Evolutionary conservation across 257 asterid genomes (phyloP), one percentile per base, ranked within the genome.

Genomic region (Ilex aquifolium): DNA sequence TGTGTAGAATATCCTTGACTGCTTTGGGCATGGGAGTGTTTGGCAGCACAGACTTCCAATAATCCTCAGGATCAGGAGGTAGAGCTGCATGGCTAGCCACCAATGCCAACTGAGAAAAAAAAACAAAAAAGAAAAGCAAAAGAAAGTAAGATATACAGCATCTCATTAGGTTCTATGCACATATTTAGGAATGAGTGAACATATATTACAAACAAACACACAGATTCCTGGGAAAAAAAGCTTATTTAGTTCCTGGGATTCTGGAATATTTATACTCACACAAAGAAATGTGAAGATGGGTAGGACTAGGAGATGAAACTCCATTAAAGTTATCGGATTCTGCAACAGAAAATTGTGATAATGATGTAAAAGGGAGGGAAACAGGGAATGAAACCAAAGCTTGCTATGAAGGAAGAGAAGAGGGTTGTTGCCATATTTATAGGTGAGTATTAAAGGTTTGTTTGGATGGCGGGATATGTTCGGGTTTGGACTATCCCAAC

Each of bases 1-100:
- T 69, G 30, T 71, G 75, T 7, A 88, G 61, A 39, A 85, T 83
- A 67, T 86, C 85, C 72, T 79, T 76, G 6, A 92, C 72, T 56
- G 87, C 72, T 62, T 78, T 72, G 13, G 99, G 99, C 83, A 92
- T 87, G 40, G 85, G 81, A 68, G 91, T 72, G 48, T 87, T 79
- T 52, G 97, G 91, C 56, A 92, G 73, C 80, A 74, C 69, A 16
- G 90, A 66, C 13, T 74, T 78, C 99, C 99, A 92, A 63, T 87
- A 89, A 7, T 44, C 80, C 62, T 73, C 88, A 6, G 11, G 30
- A 21, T 21, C 27, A 21, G 91, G 42, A 56, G 87, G 70, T 64
- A 81, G 55, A 72, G 76, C 82, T 76, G 86, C 92, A 77, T 83
- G 84, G 79, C 88, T 81, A 62, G 72, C 80, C 15, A 76, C 84